A percentile compares a stretch with the other conserved stretches of the same genome.
These are phyloP conservation scores for Wickerhamomyces chambardii DNA, from an alignment of 805 yeast species.

Conservation along the genomic window DNA sequence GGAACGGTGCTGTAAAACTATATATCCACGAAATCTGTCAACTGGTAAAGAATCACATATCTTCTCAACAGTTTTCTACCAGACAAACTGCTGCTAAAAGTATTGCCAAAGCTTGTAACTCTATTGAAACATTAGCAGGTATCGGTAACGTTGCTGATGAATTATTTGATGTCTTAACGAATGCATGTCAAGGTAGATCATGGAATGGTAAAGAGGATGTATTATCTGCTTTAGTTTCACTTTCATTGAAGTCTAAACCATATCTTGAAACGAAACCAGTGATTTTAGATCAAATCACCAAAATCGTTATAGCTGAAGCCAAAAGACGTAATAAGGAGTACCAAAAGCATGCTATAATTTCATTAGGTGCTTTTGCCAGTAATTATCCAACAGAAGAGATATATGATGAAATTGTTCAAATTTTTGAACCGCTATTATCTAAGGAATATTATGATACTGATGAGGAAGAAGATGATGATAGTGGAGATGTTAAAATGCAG, in stretches of 20 bases:
- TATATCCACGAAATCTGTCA: conserved; percentile 61
- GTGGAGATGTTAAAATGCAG: conserved; percentile 12
- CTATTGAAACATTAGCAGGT: conserved; percentile 24
- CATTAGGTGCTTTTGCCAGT: conserved; percentile 41
- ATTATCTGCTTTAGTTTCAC: conserved; percentile 57
- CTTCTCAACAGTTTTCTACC: conserved; percentile 49
- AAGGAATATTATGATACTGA: conserved; percentile 31
- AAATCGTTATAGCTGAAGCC: conserved; percentile 48
- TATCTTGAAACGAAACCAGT: conserved; percentile 22
- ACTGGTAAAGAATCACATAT: conserved; percentile 39
- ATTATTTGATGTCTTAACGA: conserved; percentile 45
- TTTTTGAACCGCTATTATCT: conserved; percentile 22
- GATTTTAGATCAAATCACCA: conserved; percentile 27
- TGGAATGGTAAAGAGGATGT: conserved; percentile 86
- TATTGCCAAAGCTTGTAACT: conserved; percentile 47
- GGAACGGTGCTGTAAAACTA: conserved; percentile 56
- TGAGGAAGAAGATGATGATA: conserved; percentile 27
- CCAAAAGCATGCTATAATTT: conserved; percentile 43
- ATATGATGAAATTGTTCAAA: conserved; percentile 23
- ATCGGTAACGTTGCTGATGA: conserved; percentile 16
- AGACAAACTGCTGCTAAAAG: conserved; percentile 67
- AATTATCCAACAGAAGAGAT: conserved; percentile 22
- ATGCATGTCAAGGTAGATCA: conserved; percentile 65
- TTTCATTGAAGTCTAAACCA: conserved; percentile 36
- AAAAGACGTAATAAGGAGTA: conserved; percentile 59